These are phyloP conservation scores for Wickerhamiella brachini DNA, from an alignment of 805 yeast species.

Conservation along the genomic window DNA sequence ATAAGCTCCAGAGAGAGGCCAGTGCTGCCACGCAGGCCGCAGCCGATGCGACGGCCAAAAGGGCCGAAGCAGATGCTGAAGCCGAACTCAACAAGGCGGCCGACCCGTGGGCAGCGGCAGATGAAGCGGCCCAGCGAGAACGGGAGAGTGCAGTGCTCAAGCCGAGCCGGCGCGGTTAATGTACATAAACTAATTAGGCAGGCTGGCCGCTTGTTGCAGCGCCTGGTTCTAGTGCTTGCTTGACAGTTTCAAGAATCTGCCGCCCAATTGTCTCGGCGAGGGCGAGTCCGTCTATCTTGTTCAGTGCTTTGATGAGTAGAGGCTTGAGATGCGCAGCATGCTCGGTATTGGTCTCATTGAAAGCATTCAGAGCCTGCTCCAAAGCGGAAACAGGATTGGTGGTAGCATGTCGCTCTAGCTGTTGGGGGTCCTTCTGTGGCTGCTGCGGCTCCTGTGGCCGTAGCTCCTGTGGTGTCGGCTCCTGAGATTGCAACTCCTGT, in stretches of 20 bases:
- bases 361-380: not conserved
- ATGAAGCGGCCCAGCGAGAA: not conserved
- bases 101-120: not conserved
- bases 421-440: not conserved
- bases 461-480: not conserved
- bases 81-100: not conserved
- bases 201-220: too few relatives aligned
- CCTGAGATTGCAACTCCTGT: not conserved
- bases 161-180: not conserved
- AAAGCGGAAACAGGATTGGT: not conserved
- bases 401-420: not conserved
- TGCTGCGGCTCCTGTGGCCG: too few relatives aligned
- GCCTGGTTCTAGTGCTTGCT: not conserved
- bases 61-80: not conserved
- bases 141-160: not conserved
- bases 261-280: not conserved
- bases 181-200: not conserved
- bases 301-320: conserved; percentile 12
- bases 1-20: not conserved
- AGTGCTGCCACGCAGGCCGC: not conserved
- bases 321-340: conserved; percentile 3
- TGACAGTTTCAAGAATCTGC: not conserved
- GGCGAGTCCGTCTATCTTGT: conserved; percentile 9
- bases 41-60: not conserved
- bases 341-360: not conserved